Evolutionary conservation across 2,329 filamentous ascomycete species (phyloP), one percentile per base, ranked within the genome.

Genomic region (Cytospora chrysosperma): DNA sequence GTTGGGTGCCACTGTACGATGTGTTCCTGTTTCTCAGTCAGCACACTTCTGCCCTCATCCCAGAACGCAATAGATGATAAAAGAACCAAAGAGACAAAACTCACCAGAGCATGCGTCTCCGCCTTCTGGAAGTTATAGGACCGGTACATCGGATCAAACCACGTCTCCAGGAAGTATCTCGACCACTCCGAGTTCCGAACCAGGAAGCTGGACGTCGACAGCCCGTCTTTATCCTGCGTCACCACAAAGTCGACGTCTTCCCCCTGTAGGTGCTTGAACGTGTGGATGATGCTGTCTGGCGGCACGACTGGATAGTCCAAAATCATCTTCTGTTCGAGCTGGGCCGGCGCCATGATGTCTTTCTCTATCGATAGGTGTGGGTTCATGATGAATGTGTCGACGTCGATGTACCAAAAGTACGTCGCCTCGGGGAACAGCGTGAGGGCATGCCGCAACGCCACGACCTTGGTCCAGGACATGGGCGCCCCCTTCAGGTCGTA

Each of bases 1-100:
- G 95, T 99, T 30, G 94, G 93, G 74, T 99, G 95, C 96, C 95
- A 99, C 81, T 97, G 94, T 37, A 92, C 87, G 69, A 94, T 90
- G 73, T 95, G 91, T 77, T 94, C 91, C 90, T 93, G 67, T 15
- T 47, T 47, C 4, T 47, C 51, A 5, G 21, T 30, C 24, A 28
- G 12, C 12, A 4, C 8, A 34, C 2, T n/a, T n/a, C n/a, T 24
- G 9, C 7, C 8, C n/a, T 47, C 17, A n/a, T 47, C 43, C 43
- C n/a, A 4, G 7, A 49, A 30, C 7, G 62, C 21, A 30, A 43
- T 13, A 50, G n/a, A 26, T 3, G 28, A 30, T 30, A 5, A 47
- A 30, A n/a, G 13, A n/a, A 8, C 4, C 9, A 5, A 47, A 30
- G 12, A 21, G 43, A 8, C 4, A 12, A 13, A 7, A 69, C 87